Base-by-base conservation (phyloP, 306 rosid species). In the Malus domestica region DNA sequence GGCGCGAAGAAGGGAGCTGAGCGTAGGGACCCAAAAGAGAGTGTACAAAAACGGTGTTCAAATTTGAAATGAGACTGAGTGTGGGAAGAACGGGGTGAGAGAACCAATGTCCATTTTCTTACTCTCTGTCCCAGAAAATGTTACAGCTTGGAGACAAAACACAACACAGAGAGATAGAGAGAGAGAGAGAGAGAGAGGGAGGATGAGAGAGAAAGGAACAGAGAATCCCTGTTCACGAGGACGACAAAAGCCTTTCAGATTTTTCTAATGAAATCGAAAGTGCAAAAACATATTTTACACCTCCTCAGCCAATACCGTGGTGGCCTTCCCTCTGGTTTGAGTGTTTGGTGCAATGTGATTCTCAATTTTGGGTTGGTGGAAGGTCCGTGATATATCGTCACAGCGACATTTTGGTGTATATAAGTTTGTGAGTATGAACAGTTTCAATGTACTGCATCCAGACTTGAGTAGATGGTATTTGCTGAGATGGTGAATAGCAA, bases 111-210 rank as follows among this genome's bases (percentile, higher is more conserved):
- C 84, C 83, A 78, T 83, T 79, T 67, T 71, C 85, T 79, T 57
- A 79, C 84, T 25, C 76, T 62, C 74, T 57, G 81, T 69, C 83
- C 81, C 77, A 82, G 85, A 80, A 80, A 63, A 82, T 67, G 79
- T 81, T 71, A 84, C 90, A 87, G 90, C 86, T 80, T 65, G 5
- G 74, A 67, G 87, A 83, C 85, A 87, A 86, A 85, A 74, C 77
- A 71, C 54, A 83, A 72, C 76, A 60, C 73, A 55, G 62, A 72
- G 83, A 32, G 20, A n/a, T n/a, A 40, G 33, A 62, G 75, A 69
- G 68, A 25, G 25, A 25, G 68, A 25, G 25, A 25, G 33, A 71
- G 73, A 59, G 33, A 30, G 33, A 30, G 60, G 52, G 68, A 33
- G 38, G 8, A 70, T 29, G 64, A 76, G 66, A 54, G 71, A 59